These are phyloP conservation scores for Hygrocybe punicea DNA, from an alignment of 768 basidiomycete species.

Conservation along the genomic window DNA sequence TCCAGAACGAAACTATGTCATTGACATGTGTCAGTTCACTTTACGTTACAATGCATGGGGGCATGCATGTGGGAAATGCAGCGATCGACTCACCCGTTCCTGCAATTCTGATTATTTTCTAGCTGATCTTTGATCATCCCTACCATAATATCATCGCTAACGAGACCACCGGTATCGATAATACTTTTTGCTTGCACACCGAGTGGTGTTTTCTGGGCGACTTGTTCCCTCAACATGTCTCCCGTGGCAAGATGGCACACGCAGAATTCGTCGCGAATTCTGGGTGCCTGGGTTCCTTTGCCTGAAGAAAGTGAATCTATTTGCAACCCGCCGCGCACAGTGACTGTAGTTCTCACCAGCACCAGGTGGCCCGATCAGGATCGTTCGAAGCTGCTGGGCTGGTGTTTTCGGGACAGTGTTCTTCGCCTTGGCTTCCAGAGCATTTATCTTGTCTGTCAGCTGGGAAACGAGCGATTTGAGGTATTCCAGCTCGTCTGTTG, in stretches of 20 bases:
- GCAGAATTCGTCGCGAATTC: slow-evolving; percentile 88
- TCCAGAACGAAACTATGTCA: slow-evolving; percentile 94
- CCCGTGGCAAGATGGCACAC: slow-evolving; percentile 98
- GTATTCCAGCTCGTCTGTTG: slow-evolving; percentile 82
- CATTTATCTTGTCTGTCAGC: slow-evolving; percentile 83
- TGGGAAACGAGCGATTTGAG: slow-evolving; percentile 90
- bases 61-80: too few relatives aligned
- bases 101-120: slow-evolving; percentile 87
- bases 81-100: slow-evolving; percentile 92
- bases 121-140: slow-evolving; percentile 96
- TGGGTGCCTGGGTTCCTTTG: slow-evolving; percentile 97
- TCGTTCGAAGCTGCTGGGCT: slow-evolving; percentile 78
- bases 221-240: slow-evolving; percentile 97
- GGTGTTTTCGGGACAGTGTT: slow-evolving; percentile 51
- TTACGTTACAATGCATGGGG: too few relatives aligned
- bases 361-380: slow-evolving; percentile 94
- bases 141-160: slow-evolving; percentile 95
- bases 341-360: slow-evolving; percentile 59
- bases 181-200: slow-evolving; percentile 94
- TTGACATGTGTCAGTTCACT: too few relatives aligned
- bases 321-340: not conserved
- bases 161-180: slow-evolving; percentile 95
- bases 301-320: slow-evolving; percentile 46
- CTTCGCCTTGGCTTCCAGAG: slow-evolving; percentile 71
- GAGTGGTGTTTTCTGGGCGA: slow-evolving; percentile 78